These are phyloP conservation scores for Monosporascus sp. DNA, from an alignment of 2,329 filamentous ascomycete genomes.

Conservation along the genomic window DNA sequence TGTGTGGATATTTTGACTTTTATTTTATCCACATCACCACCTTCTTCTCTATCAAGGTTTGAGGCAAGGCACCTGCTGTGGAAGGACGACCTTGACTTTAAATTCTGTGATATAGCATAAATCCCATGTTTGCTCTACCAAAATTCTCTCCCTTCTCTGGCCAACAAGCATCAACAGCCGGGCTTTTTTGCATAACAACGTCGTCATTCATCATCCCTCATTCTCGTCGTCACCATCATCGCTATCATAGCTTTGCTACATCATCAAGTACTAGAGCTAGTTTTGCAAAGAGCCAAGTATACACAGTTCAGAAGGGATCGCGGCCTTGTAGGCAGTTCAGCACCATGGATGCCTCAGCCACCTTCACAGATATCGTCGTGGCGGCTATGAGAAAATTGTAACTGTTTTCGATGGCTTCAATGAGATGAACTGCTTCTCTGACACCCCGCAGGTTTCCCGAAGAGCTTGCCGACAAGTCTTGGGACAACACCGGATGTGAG, in stretches of 20 bases:
- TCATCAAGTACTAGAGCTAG: neutral
- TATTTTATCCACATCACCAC: neutral
- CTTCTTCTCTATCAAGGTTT: no score
- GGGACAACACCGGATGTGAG: slow-evolving; percentile 82
- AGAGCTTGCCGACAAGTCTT: slow-evolving; percentile 79
- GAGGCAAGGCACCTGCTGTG: no score
- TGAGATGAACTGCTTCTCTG: neutral
- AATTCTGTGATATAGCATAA: neutral
- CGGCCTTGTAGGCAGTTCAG: slow-evolving; percentile 1
- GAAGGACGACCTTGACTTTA: neutral
- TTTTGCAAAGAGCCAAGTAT: neutral
- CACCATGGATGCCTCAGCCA: slow-evolving; percentile 18
- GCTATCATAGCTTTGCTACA: neutral
- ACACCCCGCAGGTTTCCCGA: slow-evolving; percentile 68
- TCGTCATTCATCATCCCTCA: neutral
- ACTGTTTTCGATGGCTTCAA: slow-evolving; percentile 27
- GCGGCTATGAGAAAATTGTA: slow-evolving; percentile 75
- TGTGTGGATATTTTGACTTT: neutral
- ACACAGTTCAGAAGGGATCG: neutral
- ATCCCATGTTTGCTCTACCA: neutral
- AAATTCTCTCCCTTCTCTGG: neutral
- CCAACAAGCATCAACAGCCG: neutral
- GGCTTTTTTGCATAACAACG: neutral
- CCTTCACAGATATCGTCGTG: slow-evolving; percentile 59
- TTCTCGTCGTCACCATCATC: neutral